Percentiles rank a stretch among this genome's conserved stretches.
These are phyloP conservation scores for Bifiguratus adelaidae DNA, from an alignment of 192 early-diverging fungal genomes.

Conservation along the genomic window DNA sequence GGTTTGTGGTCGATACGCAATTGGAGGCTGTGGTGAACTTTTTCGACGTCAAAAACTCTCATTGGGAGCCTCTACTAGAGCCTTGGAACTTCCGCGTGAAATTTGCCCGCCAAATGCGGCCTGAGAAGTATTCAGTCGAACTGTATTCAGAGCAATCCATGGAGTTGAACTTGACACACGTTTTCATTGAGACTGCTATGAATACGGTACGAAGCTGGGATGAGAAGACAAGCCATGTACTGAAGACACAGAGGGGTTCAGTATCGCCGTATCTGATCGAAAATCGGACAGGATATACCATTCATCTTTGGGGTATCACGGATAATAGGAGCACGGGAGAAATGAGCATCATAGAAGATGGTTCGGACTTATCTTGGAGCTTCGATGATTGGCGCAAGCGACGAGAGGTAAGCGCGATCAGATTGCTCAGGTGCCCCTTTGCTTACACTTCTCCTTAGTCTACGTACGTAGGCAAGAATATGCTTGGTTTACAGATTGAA, in stretches of 20 bases:
- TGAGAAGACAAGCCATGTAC: too few relatives aligned
- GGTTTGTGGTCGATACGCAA: constrained; percentile 43
- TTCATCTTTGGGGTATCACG: constrained; percentile 80
- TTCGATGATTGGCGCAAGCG: constrained; percentile 94
- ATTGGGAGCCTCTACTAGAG: constrained; percentile 97
- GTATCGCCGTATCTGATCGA: constrained; percentile 67
- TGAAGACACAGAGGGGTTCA: constrained; percentile 17
- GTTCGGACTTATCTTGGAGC: constrained; percentile 78
- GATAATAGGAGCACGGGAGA: constrained; percentile 45
- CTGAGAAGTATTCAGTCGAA: constrained; percentile 29
- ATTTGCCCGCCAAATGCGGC: neutral
- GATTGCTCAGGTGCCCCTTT: neutral
- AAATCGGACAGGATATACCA: constrained; percentile 86
- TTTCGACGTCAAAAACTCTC: constrained; percentile 95
- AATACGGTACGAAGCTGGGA: constrained; percentile 42
- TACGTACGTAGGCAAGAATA: constrained; percentile 44
- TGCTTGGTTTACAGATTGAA: constrained; percentile 74
- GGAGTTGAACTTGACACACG: constrained; percentile 83
- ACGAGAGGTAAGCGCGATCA: constrained; percentile 55
- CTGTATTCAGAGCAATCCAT: constrained; percentile 60
- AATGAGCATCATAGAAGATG: constrained; percentile 58
- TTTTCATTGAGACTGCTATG: constrained; percentile 59
- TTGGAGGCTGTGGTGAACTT: constrained; percentile 75
- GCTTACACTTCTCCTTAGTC: constrained; percentile 1
- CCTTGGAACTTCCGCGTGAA: constrained; percentile 69